phyloP scores from a whole-genome alignment of 306 rosid genomes.

The Cicer yamashitae region DNA sequence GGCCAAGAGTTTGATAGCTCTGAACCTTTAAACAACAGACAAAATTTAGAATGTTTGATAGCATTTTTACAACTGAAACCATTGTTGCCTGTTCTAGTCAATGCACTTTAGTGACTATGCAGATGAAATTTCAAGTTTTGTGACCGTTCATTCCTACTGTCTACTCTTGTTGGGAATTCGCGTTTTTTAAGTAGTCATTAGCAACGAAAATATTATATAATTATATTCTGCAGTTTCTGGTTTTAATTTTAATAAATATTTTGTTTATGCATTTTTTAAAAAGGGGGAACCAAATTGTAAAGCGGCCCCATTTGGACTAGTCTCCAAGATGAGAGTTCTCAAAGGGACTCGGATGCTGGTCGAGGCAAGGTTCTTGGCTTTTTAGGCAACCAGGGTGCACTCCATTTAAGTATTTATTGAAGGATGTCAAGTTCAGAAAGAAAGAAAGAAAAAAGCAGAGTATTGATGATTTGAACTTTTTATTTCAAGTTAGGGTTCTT shows the following conservation, averaged over 20 bases:
- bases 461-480: constrained; percentile 12
- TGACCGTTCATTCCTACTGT: constrained; percentile 59
- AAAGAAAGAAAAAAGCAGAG: constrained; percentile 4
- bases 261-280: constrained; percentile 31
- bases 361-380: constrained; percentile 26
- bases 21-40: constrained; percentile 52
- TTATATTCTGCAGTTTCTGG: constrained; percentile 49
- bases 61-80: constrained; percentile 57
- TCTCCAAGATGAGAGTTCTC: constrained; percentile 20
- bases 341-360: constrained; percentile 23
- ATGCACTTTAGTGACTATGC: constrained; percentile 69
- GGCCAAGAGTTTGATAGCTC: constrained; percentile 72
- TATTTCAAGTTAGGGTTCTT: constrained; percentile 3
- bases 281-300: constrained; percentile 25
- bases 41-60: constrained; percentile 57
- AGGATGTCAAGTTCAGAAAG: constrained; percentile 9
- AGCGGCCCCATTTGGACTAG: constrained; percentile 6
- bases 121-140: constrained; percentile 78
- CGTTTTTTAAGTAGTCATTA: constrained; percentile 67
- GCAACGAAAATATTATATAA: constrained; percentile 52
- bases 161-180: constrained; percentile 55
- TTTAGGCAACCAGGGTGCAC: constrained; percentile 13
- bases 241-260: constrained; percentile 43
- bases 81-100: constrained; percentile 64
- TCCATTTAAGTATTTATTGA: constrained; percentile 23